phyloP scores from a whole-genome alignment of 805 yeast species.

The Suhomyces kilbournensis region DNA sequence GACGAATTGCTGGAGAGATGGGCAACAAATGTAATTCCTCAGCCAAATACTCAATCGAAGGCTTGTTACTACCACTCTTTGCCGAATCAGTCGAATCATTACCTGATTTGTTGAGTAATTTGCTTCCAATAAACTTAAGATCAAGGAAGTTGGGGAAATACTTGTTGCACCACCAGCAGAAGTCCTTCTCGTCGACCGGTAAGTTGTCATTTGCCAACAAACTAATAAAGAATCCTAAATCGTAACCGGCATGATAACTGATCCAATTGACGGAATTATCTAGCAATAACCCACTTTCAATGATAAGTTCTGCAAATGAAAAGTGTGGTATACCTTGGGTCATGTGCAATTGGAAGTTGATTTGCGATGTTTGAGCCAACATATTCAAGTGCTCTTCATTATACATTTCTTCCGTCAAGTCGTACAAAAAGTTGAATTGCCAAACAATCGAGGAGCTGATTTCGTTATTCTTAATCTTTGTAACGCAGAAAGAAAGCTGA shows the following conservation, averaged over 20 bases:
- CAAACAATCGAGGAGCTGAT: constrained; percentile 76
- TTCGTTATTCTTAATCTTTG: constrained; percentile 35
- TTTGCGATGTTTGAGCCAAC: constrained; percentile 71
- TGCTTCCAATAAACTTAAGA: constrained; percentile 55
- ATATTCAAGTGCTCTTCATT: constrained; percentile 81
- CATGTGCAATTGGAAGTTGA: constrained; percentile 74
- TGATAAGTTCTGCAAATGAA: constrained; percentile 79
- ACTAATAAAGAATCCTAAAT: constrained; percentile 83
- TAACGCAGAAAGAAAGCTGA: constrained; percentile 56
- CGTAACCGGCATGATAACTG: constrained; percentile 92
- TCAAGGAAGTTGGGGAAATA: constrained; percentile 85
- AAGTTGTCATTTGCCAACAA: constrained; percentile 69
- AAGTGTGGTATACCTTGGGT: constrained; percentile 73
- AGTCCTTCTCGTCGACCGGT: constrained; percentile 80
- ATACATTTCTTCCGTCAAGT: constrained; percentile 75
- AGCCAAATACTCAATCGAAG: constrained; percentile 60
- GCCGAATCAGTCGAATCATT: constrained; percentile 6
- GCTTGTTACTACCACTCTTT: constrained; percentile 25
- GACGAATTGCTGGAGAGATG: constrained; percentile 48
- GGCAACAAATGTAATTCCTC: constrained; percentile 66
- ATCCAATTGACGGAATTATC: constrained; percentile 77
- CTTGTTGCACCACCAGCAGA: constrained; percentile 62
- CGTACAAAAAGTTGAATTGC: constrained; percentile 93
- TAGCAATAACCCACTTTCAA: constrained; percentile 81
- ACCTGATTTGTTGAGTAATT: constrained; percentile 26